Evolutionary conservation across 2,329 filamentous ascomycete genomes (phyloP), one percentile per base, ranked within the genome.

Genomic region (Cadophora gregata): DNA sequence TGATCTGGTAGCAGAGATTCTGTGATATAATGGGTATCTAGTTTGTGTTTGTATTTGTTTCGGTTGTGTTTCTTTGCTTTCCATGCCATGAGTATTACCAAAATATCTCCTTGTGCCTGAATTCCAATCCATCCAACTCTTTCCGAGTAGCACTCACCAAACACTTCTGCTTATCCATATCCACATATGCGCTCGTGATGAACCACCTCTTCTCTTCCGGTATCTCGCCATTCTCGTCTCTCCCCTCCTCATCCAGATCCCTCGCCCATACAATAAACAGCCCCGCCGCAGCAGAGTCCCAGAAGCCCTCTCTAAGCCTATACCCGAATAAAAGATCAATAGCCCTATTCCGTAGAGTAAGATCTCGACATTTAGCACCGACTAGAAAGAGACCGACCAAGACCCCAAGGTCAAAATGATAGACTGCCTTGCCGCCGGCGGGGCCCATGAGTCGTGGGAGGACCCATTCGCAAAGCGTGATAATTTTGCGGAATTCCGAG

Each of bases 261-360:
- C 38, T 62, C n/a, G 56, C 19, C 55, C 33, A 65, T 1, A 21
- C 25, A 9, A 63, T 12, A 24, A 65, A 59, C n/a, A 51, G 27
- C 1, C 21, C 51, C 1, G 50, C 51, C 0, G 53, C 61, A n/a
- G 19, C 25, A 19, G 63, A 59, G 31, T 68, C 63, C 65, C 63
- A 66, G 12, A 62, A 59, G 4, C 68, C 65, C 25, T 70, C 66
- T 31, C 63, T 58, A 42, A 59, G 51, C n/a, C 60, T 51, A n/a
- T 38, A 42, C 7, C 27, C 29, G 8, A 38, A 6, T n/a, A 65
- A 6, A 12, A 68, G 36, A 16, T 60, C 47, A 8, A 66, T 50
- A 5, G 59, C 51, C 25, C n/a, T 51, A 14, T 66, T 59, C 42
- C 68, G 55, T 8, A 42, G 51, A 24, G 5, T 50, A 16, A 33